Base-by-base conservation (phyloP, 352 stramenopile genomes). In the Pythium sp. region DNA sequence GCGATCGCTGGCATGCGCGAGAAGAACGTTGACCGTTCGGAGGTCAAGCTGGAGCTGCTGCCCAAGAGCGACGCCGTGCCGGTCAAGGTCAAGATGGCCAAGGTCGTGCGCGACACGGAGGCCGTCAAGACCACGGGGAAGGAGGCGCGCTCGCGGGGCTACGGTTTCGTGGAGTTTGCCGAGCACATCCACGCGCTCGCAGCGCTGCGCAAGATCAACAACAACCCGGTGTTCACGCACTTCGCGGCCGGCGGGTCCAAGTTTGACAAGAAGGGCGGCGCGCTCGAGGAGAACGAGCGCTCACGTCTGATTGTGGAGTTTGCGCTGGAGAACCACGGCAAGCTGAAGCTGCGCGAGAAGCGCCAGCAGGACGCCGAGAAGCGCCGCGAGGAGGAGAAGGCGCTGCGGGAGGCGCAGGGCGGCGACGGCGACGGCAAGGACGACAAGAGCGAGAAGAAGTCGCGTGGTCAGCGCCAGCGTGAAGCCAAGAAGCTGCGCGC, bases 121-220 rank as follows among this genome's bases (percentile, higher is more conserved):
- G 79, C 77, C 20, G 76, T 77, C 30, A 90, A 91, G 69, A 67
- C 80, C 14, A 34, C 53, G 11, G 82, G 79, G 22, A 89, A 91
- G 72, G 80, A 84, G 36, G 58, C 79, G 18, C 73, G 75, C 20
- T 94, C 87, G 32, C 79, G 85, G 26, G 85, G 87, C 28, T 94
- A 89, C 66, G 97, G 87, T 15, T 99, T 99, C 84, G 95, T 98
- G n/a, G 96, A 99, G 79, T 99, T 99, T 74, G 86, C 84, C 12
- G 81, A 98, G 75, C 97, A 99, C 80, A 81, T 91, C 43, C 94
- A 99, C 80, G 97, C 97, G 15, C 80, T 99, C 34, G 94, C 96
- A n/a, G 97, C 93, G 61, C 80, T 99, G 46, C 90, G 97, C 26
- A 78, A 96, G 62, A 73, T 99, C 43, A 99, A 99, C 79, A 99